Evolutionary conservation across 2,329 filamentous ascomycete species (phyloP), one percentile per base, ranked within the genome.

Genomic region (Monosporascus sp.): DNA sequence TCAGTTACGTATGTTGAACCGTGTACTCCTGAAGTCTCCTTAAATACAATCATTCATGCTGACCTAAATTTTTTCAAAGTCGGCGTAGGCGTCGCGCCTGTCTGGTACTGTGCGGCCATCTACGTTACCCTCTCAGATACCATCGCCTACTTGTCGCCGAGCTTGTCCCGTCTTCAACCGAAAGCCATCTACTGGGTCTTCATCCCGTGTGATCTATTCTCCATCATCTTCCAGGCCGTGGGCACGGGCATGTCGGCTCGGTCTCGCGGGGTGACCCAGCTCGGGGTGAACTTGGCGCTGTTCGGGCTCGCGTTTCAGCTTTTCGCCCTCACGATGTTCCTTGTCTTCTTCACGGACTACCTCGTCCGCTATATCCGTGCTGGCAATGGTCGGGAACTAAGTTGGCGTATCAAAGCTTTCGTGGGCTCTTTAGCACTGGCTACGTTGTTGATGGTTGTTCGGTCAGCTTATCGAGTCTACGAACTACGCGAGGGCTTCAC

Each of bases 51-150:
- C 15, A 1, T n/a, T 14, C 17, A 34, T 25, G 34, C 9, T 27
- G 11, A 20, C 6, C 7, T 17, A 38, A 18, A 18, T 22, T 34
- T 18, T 37, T 37, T 14, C 31, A 22, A 48, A 82, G 77, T 80
- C 55, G 84, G 81, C 66, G 73, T 88, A 49, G 81, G 77, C 59
- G 77, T 78, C 45, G 76, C 71, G 0, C 78, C 78, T 9, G 79
- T 81, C 51, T 83, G 81, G 65, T 76, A 79, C 61, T 76, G 81
- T 27, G 85, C 84, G 0, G 82, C 82, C 54, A 83, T 88, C 62
- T 89, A 88, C 65, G 77, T 88, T 51, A 85, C 81, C 57, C 71
- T 64, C 22, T 47, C 52, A 18, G 44, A 53, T 38, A 71, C 56
- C 65, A 49, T 72, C 73, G 57, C 72, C 65, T 41, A 57, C 39